Base-by-base conservation (phyloP, 1,284 basidiomycete species). In the Boletellus deceptivus region DNA sequence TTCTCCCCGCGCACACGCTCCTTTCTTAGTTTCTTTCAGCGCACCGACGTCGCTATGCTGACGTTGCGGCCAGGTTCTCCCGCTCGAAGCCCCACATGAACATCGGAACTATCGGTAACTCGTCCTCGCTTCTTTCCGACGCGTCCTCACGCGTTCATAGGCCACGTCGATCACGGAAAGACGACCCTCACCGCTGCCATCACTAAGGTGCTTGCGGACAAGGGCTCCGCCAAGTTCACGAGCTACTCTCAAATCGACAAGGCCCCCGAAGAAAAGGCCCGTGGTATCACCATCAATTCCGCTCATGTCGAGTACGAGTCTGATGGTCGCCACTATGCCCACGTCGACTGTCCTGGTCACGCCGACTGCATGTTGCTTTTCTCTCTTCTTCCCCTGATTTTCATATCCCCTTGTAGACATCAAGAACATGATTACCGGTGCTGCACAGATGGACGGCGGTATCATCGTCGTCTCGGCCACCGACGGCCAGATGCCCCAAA, bases 401-500 rank as follows among this genome's bases (percentile, higher is more conserved):
- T 54, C 53, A 46, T 50, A 48, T 59, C 42, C 25, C 41, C 17
- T n/a, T 20, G 16, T 53, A 91, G 88, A 92, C 71, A 91, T 92
- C 72, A 91, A 93, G 72, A 98, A 98, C 83, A 99, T 99, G 96
- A 99, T 99, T 68, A 99, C 97, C 56, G 96, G 96, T 76, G 96
- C 96, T 52, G 95, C 97, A 44, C 97, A 99, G 71, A 98, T 99
- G 89, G 96, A 98, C 64, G 94, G 93, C 60, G 92, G 90, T 63
- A 95, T 96, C 69, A 95, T 96, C 63, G 93, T 99, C 61, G 97
- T 99, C 36, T 98, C 97, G 48, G 97, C 97, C 20, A 97, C 93
- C 24, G 97, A 99, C 70, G 97, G 97, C 63, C 95, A 98, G 75
- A 99, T 99, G 97, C 97, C 97, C 50, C 97, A 99, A 74, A 99